Conservation (phyloP, 2,329 filamentous ascomycete species). For the Sporothrix mexicana region DNA sequence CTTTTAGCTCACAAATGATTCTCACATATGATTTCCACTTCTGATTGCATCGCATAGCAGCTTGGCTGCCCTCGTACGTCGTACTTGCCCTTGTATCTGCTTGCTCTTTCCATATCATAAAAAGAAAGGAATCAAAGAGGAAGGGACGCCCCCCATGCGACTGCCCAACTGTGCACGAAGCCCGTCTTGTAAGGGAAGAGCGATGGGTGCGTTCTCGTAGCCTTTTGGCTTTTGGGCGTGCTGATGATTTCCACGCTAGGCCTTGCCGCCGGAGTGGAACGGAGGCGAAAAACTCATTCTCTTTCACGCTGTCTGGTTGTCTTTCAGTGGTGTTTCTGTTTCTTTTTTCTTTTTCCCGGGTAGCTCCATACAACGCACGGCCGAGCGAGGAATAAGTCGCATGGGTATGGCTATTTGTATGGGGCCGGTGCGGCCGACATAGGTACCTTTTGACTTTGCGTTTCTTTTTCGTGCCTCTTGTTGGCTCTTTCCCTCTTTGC, state of each 20-base stretch:
- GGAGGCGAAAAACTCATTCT: constrained; percentile 32
- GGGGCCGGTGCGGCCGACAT: background rate
- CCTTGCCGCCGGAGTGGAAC: constrained; percentile 35
- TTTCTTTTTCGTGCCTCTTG: constrained; percentile 14
- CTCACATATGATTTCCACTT: constrained; percentile 21
- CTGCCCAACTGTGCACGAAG: background rate
- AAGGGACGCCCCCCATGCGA: constrained; percentile 23
- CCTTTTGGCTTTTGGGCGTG: constrained; percentile 22
- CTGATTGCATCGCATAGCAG: constrained; percentile 10
- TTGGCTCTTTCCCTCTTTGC: background rate
- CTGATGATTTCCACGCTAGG: constrained; percentile 33
- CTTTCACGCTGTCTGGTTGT: constrained; percentile 7
- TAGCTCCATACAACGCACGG: constrained; percentile 17
- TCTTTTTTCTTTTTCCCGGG: background rate
- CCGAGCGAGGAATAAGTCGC: constrained; percentile 1
- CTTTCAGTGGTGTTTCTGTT: background rate
- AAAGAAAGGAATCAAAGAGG: background rate
- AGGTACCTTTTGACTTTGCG: constrained; percentile 3
- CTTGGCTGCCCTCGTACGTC: background rate
- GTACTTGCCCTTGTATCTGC: background rate
- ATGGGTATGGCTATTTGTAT: constrained; percentile 19
- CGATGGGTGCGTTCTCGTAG: constrained; percentile 4
- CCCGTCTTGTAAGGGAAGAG: constrained; percentile 23
- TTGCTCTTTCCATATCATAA: background rate
- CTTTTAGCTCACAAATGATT: constrained; percentile 3